These are phyloP conservation scores for Leccinum fibrillosum DNA, from an alignment of 768 basidiomycete species.

Conservation along the genomic window DNA sequence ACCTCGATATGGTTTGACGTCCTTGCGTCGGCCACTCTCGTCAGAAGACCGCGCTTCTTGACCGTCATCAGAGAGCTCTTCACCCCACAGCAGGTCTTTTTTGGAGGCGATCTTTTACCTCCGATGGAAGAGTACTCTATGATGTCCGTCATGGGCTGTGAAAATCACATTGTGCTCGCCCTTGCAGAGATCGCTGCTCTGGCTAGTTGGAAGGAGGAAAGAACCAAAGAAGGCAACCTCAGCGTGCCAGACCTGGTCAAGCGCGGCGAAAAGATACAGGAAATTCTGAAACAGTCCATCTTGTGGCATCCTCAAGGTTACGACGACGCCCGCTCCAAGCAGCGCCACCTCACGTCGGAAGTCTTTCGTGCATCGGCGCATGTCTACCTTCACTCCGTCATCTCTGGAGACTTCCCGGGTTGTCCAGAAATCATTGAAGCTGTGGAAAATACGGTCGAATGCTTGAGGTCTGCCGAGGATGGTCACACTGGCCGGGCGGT, in stretches of 20 bases:
- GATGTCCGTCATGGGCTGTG: conserved; percentile 83
- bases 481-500: conserved; percentile 48
- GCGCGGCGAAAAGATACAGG: conserved; percentile 51
- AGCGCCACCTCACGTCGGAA: conserved; percentile 46
- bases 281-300: conserved; percentile 23
- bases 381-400: conserved; percentile 73
- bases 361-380: conserved; percentile 73
- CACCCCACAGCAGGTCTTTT: conserved; percentile 17
- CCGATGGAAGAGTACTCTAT: conserved; percentile 54
- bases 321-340: conserved; percentile 24
- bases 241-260: conserved; percentile 60
- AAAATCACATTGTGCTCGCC: conserved; percentile 74
- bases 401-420: conserved; percentile 68
- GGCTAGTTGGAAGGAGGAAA: conserved; percentile 58
- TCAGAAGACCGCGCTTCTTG: conserved; percentile 55
- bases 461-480: conserved; percentile 39
- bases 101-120: conserved; percentile 32
- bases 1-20: conserved; percentile 89
- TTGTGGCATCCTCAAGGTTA: conserved; percentile 3
- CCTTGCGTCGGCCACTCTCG: conserved; percentile 71
- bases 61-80: conserved; percentile 56
- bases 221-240: conserved; percentile 41
- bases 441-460: conserved; percentile 51
- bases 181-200: conserved; percentile 71
- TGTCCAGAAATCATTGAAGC: conserved; percentile 58